Evolutionary conservation across 345 rosid genomes (phyloP).

Genomic region (Gossypium anomalum): DNA sequence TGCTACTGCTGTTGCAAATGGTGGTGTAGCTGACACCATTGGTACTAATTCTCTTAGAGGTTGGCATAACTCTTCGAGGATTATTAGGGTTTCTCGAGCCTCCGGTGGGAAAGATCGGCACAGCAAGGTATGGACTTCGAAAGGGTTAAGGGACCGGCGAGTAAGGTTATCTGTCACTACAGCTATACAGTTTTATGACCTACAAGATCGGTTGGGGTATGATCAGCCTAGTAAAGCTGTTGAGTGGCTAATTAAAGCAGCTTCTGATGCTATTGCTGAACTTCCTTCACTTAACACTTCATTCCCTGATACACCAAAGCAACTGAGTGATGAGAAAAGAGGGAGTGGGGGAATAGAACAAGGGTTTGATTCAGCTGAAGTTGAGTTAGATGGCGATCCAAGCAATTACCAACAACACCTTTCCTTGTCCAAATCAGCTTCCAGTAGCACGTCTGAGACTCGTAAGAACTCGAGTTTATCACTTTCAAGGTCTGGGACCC

Average conservation of each 20-base stretch:
- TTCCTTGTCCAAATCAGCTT: conserved; percentile 79
- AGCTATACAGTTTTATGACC: conserved; percentile 88
- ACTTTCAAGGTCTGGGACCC: conserved; percentile 61
- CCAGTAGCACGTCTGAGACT: conserved; percentile 92
- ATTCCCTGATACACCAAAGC: conserved; percentile 60
- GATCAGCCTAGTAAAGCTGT: conserved; percentile 99
- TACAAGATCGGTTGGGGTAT: conserved; percentile 88
- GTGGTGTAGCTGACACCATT: conserved; percentile 7
- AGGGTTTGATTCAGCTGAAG: conserved; percentile 53
- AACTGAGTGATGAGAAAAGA: conserved; percentile 57
- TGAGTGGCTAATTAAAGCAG: conserved; percentile 91
- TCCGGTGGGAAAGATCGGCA: conserved; percentile 98
- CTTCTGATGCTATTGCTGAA: conserved; percentile 75
- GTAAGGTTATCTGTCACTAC: conserved; percentile 87
- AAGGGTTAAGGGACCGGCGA: conserved; percentile 84
- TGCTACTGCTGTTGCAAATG: conserved; percentile 11
- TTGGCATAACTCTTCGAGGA: conserved; percentile 75
- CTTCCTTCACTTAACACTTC: conserved; percentile 70
- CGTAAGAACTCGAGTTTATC: conserved; percentile 86
- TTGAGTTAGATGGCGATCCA: conserved; percentile 45
- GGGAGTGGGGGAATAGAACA: conserved; percentile 37
- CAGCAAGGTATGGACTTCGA: conserved; percentile 94
- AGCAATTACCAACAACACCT: conserved; percentile 40
- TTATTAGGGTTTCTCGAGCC: conserved; percentile 93
- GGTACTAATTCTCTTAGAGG: conserved; percentile 43